phyloP scores from a whole-genome alignment of 495 filamentous ascomycete species.

The Cudoniella acicularis region DNA sequence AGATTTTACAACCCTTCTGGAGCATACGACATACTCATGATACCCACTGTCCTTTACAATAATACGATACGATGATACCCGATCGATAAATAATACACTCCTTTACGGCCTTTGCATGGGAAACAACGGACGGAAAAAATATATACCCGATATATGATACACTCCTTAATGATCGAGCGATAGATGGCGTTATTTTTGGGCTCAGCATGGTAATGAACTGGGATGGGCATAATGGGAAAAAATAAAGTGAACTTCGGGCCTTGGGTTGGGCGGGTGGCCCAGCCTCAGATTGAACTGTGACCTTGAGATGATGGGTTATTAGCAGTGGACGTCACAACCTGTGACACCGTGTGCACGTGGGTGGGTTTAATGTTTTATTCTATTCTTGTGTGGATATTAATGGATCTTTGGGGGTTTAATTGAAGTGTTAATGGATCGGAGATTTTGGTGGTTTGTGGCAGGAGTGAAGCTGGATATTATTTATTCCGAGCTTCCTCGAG shows the following conservation, averaged over 20 bases:
- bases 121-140: background rate
- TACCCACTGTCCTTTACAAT: conserved; percentile 3
- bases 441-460: background rate
- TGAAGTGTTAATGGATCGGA: background rate
- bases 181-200: background rate
- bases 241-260: too few species aligned
- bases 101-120: conserved; percentile 3
- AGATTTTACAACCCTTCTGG: too few species aligned
- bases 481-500: too few species aligned
- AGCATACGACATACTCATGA: background rate
- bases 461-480: background rate
- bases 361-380: conserved; percentile 19
- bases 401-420: background rate
- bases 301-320: background rate
- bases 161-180: background rate
- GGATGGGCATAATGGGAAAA: background rate
- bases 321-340: too few species aligned
- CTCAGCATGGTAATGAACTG: background rate
- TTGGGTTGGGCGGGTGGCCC: too few species aligned
- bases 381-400: conserved; percentile 15
- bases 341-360: too few species aligned
- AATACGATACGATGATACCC: conserved; percentile 1
- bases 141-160: background rate
- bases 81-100: conserved; percentile 2
- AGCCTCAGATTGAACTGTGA: background rate